Evolutionary conservation across 495 filamentous ascomycete species (phyloP), one percentile per base, ranked within the genome.

Genomic region (Lepraria neglecta): DNA sequence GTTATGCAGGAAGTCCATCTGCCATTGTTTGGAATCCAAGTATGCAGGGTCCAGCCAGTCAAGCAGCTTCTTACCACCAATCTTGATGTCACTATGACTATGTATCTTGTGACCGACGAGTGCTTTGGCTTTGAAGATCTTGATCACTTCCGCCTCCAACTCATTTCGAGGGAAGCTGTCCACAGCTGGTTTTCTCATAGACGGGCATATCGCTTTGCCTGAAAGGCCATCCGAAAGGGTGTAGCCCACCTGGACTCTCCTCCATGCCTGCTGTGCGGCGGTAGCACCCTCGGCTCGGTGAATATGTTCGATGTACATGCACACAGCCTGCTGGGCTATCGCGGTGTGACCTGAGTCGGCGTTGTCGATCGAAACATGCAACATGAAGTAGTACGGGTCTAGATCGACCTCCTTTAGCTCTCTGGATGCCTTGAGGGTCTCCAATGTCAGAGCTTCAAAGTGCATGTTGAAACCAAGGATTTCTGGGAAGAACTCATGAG

Each of bases 361-460:
- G 59, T 80, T 82, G 63, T 81, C 79, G 48, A 82, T 81, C n/a
- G 74, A 73, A 30, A 81, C 66, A 67, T 81, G 78, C 6, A 82
- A 68, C 48, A 78, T 62, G 66, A 80, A 82, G 61, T 80, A 82
- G 38, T 77, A 78, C 2, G 74, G 60, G 58, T 76, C 66, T 17
- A 81, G 56, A n/a, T 66, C 63, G 43, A 81, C 48, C 59, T 79
- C 79, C 40, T 65, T 62, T 27, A 81, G 62, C 63, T 82, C 79
- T 51, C 73, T 70, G n/a, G 72, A 64, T 4, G 72, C 74, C 50
- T 69, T 71, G 59, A 80, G 61, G 2, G 75, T 68, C 28, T 79
- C 74, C 52, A 76, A 61, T 9, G 71, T 69, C 9, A 79, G 56
- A 15, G 62, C 56, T 65, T 82, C 78, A 57, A 73, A 82, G 21